phyloP scores from a whole-genome alignment of 495 filamentous ascomycete species.

The Penicillium goetzii region DNA sequence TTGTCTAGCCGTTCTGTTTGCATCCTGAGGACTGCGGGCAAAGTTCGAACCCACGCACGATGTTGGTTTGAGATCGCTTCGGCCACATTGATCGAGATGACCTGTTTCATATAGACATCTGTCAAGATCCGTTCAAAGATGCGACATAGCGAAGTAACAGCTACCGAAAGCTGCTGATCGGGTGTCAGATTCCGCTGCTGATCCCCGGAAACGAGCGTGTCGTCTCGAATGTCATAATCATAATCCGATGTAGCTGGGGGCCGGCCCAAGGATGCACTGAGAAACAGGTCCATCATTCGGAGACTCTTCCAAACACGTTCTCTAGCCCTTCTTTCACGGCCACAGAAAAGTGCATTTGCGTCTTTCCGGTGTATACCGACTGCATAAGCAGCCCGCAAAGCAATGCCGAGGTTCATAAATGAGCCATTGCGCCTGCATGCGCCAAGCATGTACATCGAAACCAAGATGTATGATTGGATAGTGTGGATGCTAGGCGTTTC shows the following conservation, averaged over 20 bases:
- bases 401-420: slow-evolving; percentile 59
- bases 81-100: slow-evolving; percentile 66
- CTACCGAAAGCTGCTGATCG: slow-evolving; percentile 41
- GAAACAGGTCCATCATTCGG: slow-evolving; percentile 62
- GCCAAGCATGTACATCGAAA: slow-evolving; percentile 64
- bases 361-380: slow-evolving; percentile 65
- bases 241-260: slow-evolving; percentile 63
- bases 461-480: slow-evolving; percentile 61
- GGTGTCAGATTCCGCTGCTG: slow-evolving; percentile 27
- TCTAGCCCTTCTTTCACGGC: slow-evolving; percentile 50
- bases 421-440: slow-evolving; percentile 64
- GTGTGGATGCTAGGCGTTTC: slow-evolving; percentile 60
- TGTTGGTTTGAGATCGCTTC: slow-evolving; percentile 67
- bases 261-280: slow-evolving; percentile 62
- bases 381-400: slow-evolving; percentile 60
- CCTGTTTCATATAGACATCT: slow-evolving; percentile 70
- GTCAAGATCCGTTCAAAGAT: slow-evolving; percentile 69
- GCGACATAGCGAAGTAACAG: slow-evolving; percentile 52
- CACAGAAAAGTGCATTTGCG: slow-evolving; percentile 60
- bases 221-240: slow-evolving; percentile 56
- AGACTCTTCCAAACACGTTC: slow-evolving; percentile 66
- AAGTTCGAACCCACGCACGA: slow-evolving; percentile 44
- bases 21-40: slow-evolving; percentile 39
- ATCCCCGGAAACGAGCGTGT: slow-evolving; percentile 23
- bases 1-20: slow-evolving; percentile 42